Percentiles rank a stretch among this genome's conserved stretches.
phyloP scores from a whole-genome alignment of 352 stramenopile genomes.

The Pelagophyceae sp. region DNA sequence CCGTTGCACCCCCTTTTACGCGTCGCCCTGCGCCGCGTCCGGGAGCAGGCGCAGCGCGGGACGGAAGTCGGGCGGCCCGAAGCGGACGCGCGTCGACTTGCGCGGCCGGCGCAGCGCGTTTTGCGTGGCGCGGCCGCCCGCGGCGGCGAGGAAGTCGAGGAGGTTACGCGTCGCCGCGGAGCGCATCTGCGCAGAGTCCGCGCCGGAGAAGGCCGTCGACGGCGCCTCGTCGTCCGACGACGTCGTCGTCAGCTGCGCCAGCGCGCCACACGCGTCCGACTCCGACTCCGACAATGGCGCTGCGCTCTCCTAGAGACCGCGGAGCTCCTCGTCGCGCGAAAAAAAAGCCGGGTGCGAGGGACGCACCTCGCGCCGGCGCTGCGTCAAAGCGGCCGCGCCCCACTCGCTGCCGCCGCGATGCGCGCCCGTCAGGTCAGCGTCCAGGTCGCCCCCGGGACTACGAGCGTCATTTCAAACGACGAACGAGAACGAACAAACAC shows the following conservation, averaged over 20 bases:
- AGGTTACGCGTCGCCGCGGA: background rate
- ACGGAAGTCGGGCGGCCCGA: background rate
- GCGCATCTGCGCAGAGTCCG: background rate
- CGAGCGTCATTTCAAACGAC: too few species aligned
- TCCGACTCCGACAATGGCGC: background rate
- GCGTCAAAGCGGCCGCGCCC: too few species aligned
- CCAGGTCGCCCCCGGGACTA: too few species aligned
- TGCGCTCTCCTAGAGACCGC: background rate
- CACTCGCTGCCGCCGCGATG: background rate
- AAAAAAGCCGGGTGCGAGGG: background rate
- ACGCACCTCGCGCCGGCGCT: background rate
- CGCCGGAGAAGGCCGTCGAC: background rate
- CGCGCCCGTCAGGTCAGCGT: too few species aligned
- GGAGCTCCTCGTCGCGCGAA: background rate
- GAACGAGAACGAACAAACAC: too few species aligned
- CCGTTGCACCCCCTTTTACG: too few species aligned
- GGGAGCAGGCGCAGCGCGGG: slow-evolving; percentile 1
- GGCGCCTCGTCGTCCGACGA: background rate
- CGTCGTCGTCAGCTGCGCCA: background rate
- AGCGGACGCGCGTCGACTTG: background rate
- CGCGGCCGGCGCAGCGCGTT: background rate
- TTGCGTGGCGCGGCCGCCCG: background rate
- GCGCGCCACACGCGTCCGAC: background rate
- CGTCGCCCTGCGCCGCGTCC: too few species aligned
- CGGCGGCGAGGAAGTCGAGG: background rate